Conservation (phyloP, 2,329 filamentous ascomycete genomes). For the Cladophialophora exuberans region DNA sequence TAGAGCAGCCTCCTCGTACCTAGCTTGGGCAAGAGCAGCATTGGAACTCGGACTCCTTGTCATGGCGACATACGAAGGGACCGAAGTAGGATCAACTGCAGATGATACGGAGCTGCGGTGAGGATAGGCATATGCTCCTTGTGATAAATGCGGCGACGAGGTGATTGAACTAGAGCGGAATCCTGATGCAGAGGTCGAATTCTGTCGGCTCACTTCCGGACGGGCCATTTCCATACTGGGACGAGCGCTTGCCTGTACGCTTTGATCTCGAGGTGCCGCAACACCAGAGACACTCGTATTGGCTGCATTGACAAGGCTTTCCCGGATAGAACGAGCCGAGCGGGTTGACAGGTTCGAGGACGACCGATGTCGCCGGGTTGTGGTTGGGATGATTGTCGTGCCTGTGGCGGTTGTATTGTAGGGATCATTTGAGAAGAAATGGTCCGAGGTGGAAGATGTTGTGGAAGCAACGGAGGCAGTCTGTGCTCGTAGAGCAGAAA, state of each 20-base stretch:
- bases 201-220: conserved; percentile 45
- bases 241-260: conserved; percentile 25
- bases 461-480: conserved; percentile 66
- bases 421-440: conserved; percentile 38
- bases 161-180: conserved; percentile 24
- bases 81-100: conserved; percentile 1
- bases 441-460: conserved; percentile 58
- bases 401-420: conserved; percentile 44
- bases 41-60: conserved; percentile 35
- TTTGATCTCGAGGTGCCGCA: conserved; percentile 45
- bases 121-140: conserved; percentile 18
- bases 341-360: conserved; percentile 57
- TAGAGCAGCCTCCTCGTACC: conserved; percentile 47
- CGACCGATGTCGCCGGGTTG: conserved; percentile 60
- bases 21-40: conserved; percentile 38
- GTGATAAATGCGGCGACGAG: conserved; percentile 25
- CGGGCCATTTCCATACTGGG: conserved; percentile 30
- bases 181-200: conserved; percentile 45
- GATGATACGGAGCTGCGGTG: conserved; percentile 29
- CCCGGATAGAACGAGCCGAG: conserved; percentile 38
- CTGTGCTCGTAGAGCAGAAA: conserved; percentile 76
- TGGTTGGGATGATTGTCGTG: conserved; percentile 56
- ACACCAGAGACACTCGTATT: conserved; percentile 44
- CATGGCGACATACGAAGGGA: conserved; percentile 11
- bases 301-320: conserved; percentile 29